Base-by-base conservation (phyloP, 768 basidiomycete species). In the Boletus eberwhitei region DNA sequence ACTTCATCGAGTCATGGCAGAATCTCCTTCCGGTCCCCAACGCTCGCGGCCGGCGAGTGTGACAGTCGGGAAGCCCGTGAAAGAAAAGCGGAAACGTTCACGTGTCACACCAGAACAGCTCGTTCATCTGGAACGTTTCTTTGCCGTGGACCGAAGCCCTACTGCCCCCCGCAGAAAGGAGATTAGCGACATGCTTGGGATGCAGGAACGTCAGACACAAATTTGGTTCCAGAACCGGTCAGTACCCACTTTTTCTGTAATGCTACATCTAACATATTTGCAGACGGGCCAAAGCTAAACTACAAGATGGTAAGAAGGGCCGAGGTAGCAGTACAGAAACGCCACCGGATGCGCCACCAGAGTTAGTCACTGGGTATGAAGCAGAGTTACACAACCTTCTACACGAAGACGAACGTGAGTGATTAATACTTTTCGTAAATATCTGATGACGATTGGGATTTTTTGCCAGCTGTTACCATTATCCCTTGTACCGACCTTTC, bases 201-300 rank as follows among this genome's bases (percentile, higher is more conserved):
- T 93, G 86, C 81, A 87, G 48, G 90, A 92, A 71, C 84, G 89
- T 36, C 90, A 92, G 75, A 90, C 88, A 0, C 90, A 92, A 71
- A 87, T 93, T 44, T 92, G 90, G 90, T 93, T 91, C 63, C 90
- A 93, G 68, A 92, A 93, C 66, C 77, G 90, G 90, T 61, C 26
- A 8, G 60, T 59, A 5, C 34, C 7, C 32, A 32, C 9, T 39
- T 47, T 49, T 13, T 40, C 2, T 8, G 8, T 22, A 22, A 21
- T 37, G 22, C 37, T 48, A 17, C 14, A 13, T 43, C 49, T 50
- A 31, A 53, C 31, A n/a, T 22, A 34, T 48, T 43, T 5, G 35
- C 57, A 91, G 90, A 54, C 86, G 90, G 3, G 90, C 90, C 37
- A 93, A 93, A 67, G 88, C 88, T 3, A 92, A 90, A 64, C 71